These are phyloP conservation scores for Sphaerosporella brunnea DNA, from an alignment of 495 filamentous ascomycete genomes.

Conservation along the genomic window DNA sequence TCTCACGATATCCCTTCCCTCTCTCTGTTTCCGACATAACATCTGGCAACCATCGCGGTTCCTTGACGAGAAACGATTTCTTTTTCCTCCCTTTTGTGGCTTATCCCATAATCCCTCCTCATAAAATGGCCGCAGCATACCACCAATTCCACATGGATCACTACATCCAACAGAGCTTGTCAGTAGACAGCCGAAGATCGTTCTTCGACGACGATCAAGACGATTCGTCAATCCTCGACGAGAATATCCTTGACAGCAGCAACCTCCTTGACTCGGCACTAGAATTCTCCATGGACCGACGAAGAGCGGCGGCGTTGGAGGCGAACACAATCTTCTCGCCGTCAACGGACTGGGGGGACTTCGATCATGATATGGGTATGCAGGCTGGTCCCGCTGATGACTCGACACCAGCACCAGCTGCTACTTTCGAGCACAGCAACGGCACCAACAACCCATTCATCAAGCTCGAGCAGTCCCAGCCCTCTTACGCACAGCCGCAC, in stretches of 20 bases:
- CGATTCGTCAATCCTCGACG: slow-evolving; percentile 67
- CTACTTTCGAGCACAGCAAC: slow-evolving; percentile 29
- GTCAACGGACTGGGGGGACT: slow-evolving; percentile 38
- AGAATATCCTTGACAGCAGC: slow-evolving; percentile 60
- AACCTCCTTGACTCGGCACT: slow-evolving; percentile 45
- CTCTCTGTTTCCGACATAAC: neutral
- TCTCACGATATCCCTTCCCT: neutral
- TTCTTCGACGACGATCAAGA: slow-evolving; percentile 65
- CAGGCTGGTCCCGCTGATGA: slow-evolving; percentile 34
- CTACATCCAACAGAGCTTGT: slow-evolving; percentile 22
- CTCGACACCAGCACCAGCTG: slow-evolving; percentile 20
- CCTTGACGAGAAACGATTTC: neutral
- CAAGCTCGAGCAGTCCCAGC: slow-evolving; percentile 30
- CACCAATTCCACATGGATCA: slow-evolving; percentile 26
- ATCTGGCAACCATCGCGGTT: too few species aligned
- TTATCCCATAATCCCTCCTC: neutral
- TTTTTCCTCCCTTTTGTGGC: too few species aligned
- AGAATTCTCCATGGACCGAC: slow-evolving; percentile 49
- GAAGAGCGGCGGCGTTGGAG: slow-evolving; percentile 56
- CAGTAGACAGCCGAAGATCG: slow-evolving; percentile 24
- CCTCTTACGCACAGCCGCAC: slow-evolving; percentile 31
- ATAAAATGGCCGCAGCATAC: slow-evolving; percentile 23
- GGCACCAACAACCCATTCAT: slow-evolving; percentile 33
- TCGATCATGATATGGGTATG: slow-evolving; percentile 36
- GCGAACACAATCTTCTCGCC: slow-evolving; percentile 48